Conservation (phyloP, 495 filamentous ascomycete genomes). For the Podospora pseudoanserina region DNA sequence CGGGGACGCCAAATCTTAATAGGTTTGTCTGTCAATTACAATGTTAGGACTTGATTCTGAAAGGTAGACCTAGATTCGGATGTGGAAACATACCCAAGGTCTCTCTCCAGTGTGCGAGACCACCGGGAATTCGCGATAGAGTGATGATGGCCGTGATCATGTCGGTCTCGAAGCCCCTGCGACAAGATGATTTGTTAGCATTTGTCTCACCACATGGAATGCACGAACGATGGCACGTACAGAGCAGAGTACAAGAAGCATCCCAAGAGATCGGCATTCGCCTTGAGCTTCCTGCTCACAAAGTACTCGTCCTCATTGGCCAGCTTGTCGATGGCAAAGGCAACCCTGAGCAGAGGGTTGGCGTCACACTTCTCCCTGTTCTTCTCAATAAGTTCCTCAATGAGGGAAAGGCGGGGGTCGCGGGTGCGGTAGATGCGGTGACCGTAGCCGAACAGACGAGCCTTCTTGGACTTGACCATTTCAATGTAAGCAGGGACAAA, state of each 20-base stretch:
- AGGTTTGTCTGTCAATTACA: background rate
- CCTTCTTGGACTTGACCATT: slow-evolving; percentile 45
- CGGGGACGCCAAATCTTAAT: slow-evolving; percentile 6
- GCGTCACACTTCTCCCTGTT: slow-evolving; percentile 34
- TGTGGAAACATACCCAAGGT: slow-evolving; percentile 2
- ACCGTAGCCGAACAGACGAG: slow-evolving; percentile 54
- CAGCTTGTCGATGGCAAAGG: slow-evolving; percentile 45
- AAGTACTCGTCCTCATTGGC: slow-evolving; percentile 53
- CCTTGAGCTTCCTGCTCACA: slow-evolving; percentile 42
- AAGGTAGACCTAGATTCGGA: no score
- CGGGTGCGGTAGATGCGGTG: slow-evolving; percentile 53
- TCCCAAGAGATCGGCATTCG: slow-evolving; percentile 56
- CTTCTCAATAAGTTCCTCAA: slow-evolving; percentile 44
- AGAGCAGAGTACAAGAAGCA: slow-evolving; percentile 52
- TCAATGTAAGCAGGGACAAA: slow-evolving; percentile 44
- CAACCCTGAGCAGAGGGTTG: slow-evolving; percentile 47
- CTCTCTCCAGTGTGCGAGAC: slow-evolving; percentile 6
- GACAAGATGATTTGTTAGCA: background rate
- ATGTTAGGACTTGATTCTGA: background rate
- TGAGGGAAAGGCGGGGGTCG: slow-evolving; percentile 48
- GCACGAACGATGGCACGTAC: slow-evolving; percentile 31
- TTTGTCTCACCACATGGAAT: background rate
- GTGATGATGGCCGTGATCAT: slow-evolving; percentile 9
- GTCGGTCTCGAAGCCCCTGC: slow-evolving; percentile 8
- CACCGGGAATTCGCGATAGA: slow-evolving; percentile 1